Evolutionary conservation across 106 monocot genomes (phyloP).

Genomic region (Dactylorhiza incarnata): DNA sequence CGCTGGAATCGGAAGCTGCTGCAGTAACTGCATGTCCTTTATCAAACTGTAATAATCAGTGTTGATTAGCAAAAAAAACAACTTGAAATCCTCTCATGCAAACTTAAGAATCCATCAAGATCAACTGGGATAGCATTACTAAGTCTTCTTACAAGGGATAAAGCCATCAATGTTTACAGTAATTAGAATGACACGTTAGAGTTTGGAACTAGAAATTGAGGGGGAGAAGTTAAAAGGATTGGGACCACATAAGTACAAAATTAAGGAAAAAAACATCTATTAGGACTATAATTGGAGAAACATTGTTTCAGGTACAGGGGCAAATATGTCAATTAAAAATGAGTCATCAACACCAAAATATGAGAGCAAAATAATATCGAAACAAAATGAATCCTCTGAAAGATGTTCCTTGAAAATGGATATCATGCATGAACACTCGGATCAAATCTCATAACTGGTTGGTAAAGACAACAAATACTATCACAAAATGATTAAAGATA

Average conservation of each 20-base stretch:
- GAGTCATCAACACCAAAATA: background rate
- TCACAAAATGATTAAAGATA: background rate
- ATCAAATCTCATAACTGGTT: background rate
- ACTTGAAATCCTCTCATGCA: background rate
- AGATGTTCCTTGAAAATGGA: background rate
- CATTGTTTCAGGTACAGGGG: too few species aligned
- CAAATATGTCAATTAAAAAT: too few species aligned
- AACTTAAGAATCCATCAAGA: constrained; percentile 1
- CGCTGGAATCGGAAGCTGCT: constrained; percentile 68
- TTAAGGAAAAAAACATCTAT: too few species aligned
- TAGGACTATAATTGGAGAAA: too few species aligned
- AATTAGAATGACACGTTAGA: background rate
- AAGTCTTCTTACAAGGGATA: background rate
- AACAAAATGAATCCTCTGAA: background rate
- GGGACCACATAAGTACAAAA: too few species aligned
- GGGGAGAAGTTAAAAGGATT: too few species aligned
- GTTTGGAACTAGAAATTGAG: too few species aligned
- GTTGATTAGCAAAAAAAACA: background rate
- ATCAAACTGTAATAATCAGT: constrained; percentile 32
- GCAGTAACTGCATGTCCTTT: constrained; percentile 23
- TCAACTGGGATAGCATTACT: background rate
- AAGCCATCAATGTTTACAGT: background rate
- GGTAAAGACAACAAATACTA: background rate
- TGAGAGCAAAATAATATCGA: background rate
- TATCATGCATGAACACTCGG: background rate